Base-by-base conservation (phyloP, 164 flowering plant genomes). In the Piper longum region DNA sequence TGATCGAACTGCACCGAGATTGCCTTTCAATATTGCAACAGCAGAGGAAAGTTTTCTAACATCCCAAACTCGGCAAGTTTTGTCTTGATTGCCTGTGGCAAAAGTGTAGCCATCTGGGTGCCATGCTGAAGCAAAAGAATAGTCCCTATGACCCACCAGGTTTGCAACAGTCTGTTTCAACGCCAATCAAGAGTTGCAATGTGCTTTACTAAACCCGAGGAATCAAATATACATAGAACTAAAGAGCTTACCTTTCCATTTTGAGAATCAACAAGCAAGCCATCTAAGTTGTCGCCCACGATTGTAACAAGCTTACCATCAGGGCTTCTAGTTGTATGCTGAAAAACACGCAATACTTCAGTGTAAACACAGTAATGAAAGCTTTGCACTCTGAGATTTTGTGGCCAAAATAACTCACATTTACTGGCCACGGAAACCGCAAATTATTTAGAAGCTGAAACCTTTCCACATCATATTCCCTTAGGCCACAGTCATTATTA, bases 241-340 rank as follows among this genome's bases (percentile, higher is more conserved):
- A 12, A 12, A 48, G 11, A 48, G 6, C 6, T 5, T 78, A 88
- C 91, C 89, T 81, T 85, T 65, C 89, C 91, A 71, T 52, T 80
- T 36, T 64, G 79, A 8, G 89, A 71, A 70, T 88, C 91, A 7
- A 84, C 81, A 55, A 88, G 82, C 70, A 80, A 66, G 4, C 84
- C 89, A 62, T 80, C 79, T 12, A 61, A 74, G 67, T 78, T 69
- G 76, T 88, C 95, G 56, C 95, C 95, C 63, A 85, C 86, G 61
- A 85, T 84, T 13, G 77, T 45, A 36, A 83, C 26, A 36, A 84
- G 82, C 70, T 72, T 82, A 14, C 86, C 66, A 60, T 85, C 88
- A 13, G 91, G 91, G 68, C 91, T 88, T 62, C 83, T 62, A 8
- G 95, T 84, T 57, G 91, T 77, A 72, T 88, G 88, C 95, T 88